These are phyloP conservation scores for Ceriops zippeliana DNA, from an alignment of 345 rosid species.

Conservation along the genomic window DNA sequence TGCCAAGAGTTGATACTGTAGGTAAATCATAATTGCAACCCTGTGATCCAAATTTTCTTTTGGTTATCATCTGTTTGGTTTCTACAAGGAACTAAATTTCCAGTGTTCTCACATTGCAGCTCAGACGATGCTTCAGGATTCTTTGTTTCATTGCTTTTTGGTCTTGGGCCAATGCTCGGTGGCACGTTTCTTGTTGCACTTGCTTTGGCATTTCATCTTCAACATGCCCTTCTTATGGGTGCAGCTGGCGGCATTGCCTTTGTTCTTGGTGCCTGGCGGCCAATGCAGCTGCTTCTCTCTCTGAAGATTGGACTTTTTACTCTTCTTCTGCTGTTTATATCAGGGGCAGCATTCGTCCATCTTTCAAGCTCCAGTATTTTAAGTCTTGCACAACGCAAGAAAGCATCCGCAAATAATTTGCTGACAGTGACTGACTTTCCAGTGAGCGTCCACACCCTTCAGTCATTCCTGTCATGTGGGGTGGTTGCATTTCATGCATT, in stretches of 20 bases:
- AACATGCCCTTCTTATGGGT: constrained; percentile 94
- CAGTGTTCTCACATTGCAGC: constrained; percentile 46
- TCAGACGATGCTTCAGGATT: constrained; percentile 97
- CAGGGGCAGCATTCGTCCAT: constrained; percentile 66
- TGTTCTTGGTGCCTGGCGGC: constrained; percentile 88
- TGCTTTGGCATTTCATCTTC: constrained; percentile 70
- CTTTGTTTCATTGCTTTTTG: constrained; percentile 92
- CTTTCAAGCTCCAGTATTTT: constrained; percentile 48
- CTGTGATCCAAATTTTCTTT: not conserved
- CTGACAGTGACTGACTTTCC: constrained; percentile 56
- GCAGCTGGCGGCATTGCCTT: constrained; percentile 92
- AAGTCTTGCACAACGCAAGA: constrained; percentile 54
- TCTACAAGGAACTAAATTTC: constrained; percentile 11
- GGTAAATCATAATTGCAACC: not conserved
- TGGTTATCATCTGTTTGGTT: constrained; percentile 1
- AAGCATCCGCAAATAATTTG: constrained; percentile 43
- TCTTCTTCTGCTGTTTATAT: constrained; percentile 43
- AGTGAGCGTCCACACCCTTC: constrained; percentile 68
- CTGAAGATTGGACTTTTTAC: constrained; percentile 78
- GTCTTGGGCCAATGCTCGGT: constrained; percentile 92
- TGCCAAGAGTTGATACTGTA: not conserved
- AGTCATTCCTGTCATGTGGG: constrained; percentile 83
- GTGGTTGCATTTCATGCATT: constrained; percentile 87
- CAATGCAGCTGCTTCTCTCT: constrained; percentile 66
- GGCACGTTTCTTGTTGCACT: constrained; percentile 72